Evolutionary conservation across 495 filamentous ascomycete genomes (phyloP), one percentile per base, ranked within the genome.

Genomic region (Neurospora tetrasperma): DNA sequence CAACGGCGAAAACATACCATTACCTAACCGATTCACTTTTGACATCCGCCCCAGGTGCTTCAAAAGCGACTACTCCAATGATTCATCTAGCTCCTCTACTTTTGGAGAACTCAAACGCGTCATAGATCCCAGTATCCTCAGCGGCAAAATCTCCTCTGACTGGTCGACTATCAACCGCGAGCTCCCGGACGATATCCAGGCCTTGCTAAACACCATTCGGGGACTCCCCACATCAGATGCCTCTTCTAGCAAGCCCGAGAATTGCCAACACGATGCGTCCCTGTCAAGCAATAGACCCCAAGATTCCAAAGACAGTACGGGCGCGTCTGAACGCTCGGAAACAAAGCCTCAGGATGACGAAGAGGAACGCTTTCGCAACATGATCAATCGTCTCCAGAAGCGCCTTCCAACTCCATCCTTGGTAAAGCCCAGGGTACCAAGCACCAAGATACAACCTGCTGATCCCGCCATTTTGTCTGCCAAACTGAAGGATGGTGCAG

Each of bases 1-100:
- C 59, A 75, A 75, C 40, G 79, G 75, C 31, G 76, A 79, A 23
- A 71, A 75, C 5, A 71, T 80, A 16, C 20, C 69, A 0, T 46
- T 80, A 7, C 72, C 76, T 23, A 77, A 76, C 73, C 72, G 76
- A n/a, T 79, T 77, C 59, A 71, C 69, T 43, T 71, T 80, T 46
- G 78, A 80, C 11, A 42, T 80, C 23, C 27, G 38, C 11, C 73
- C 74, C 3, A 66, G 74, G 7, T 40, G 73, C 23, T 46, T 59
- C 35, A 42, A 31, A 39, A 39, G 70, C 9, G 70, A 43, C 18
- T 11, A 70, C 12, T 70, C 73, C 2, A 31, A 16, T 7, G 40
- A 38, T 23, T 71, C 71, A 2, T 40, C 71, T 8, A 1, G 6
- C 2, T 9, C 48, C 20, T 14, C 11, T 14, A 69, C 70, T 1